A percentile compares a stretch with the other conserved stretches of the same genome.
phyloP scores from a whole-genome alignment of 1,284 basidiomycete genomes.

The Pisolithus thermaeus region DNA sequence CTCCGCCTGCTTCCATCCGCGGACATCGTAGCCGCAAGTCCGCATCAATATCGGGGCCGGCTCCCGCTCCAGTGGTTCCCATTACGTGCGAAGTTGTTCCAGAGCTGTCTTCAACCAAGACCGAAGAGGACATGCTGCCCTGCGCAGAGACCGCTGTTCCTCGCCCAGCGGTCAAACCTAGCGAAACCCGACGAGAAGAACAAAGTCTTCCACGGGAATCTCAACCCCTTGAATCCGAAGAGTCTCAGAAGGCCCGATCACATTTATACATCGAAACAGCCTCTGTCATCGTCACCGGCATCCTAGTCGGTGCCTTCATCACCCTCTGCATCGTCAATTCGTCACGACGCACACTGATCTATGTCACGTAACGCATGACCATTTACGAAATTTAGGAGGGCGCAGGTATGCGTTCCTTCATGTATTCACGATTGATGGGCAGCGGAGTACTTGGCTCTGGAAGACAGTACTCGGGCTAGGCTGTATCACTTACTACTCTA shows the following conservation, averaged over 20 bases:
- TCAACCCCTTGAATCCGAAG: conserved; percentile 6
- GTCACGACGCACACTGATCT: conserved; percentile 46
- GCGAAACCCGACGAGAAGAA: conserved; percentile 11
- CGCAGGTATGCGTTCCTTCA: not conserved
- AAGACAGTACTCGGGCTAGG: not conserved
- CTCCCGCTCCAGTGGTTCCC: conserved; percentile 1
- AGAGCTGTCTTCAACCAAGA: not conserved
- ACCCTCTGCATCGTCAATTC: conserved; percentile 44
- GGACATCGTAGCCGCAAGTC: conserved; percentile 13
- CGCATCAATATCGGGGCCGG: not conserved
- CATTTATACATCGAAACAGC: conserved; percentile 37
- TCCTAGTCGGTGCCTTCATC: conserved; percentile 49
- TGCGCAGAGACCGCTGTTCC: conserved; percentile 14
- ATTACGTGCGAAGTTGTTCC: not conserved
- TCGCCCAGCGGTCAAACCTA: conserved; percentile 27
- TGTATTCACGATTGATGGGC: not conserved
- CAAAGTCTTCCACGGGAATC: conserved; percentile 8
- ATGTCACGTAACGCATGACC: conserved; percentile 20
- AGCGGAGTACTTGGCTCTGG: not conserved
- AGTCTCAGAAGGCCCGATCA: conserved; percentile 18
- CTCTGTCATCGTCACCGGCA: conserved; percentile 48
- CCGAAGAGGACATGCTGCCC: not conserved
- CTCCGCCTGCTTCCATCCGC: conserved; percentile 13
- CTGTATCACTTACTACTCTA: conserved; percentile 14
- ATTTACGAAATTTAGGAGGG: not conserved